phyloP scores from a whole-genome alignment of 2,329 filamentous ascomycete genomes.

The Fusarium lateritium region DNA sequence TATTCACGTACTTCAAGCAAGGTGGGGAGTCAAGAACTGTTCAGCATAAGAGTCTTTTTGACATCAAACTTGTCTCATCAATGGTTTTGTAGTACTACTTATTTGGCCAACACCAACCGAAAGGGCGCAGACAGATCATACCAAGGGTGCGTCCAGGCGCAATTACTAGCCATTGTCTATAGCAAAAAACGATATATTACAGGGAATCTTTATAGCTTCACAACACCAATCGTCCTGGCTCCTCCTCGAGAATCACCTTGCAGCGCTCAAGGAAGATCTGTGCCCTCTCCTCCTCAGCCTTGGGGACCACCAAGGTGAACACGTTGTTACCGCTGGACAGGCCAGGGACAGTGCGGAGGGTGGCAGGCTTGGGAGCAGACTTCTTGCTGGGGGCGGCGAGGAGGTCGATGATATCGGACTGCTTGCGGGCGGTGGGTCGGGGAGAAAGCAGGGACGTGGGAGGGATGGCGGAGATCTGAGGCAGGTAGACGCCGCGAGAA shows the following conservation, averaged over 20 bases:
- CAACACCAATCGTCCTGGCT: slow-evolving; percentile 81
- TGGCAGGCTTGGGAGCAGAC: slow-evolving; percentile 44
- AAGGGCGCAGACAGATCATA: slow-evolving; percentile 27
- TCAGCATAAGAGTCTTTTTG: not conserved
- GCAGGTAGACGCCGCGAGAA: slow-evolving; percentile 76
- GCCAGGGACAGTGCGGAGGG: slow-evolving; percentile 59
- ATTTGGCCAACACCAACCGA: slow-evolving; percentile 27
- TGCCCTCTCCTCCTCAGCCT: slow-evolving; percentile 85
- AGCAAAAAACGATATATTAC: slow-evolving; percentile 52
- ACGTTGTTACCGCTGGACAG: slow-evolving; percentile 76
- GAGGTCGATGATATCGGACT: slow-evolving; percentile 85
- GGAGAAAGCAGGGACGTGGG: slow-evolving; percentile 59
- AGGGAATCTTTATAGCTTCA: slow-evolving; percentile 56
- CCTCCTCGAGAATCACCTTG: slow-evolving; percentile 85
- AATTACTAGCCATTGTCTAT: slow-evolving; percentile 49
- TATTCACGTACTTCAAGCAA: not conserved
- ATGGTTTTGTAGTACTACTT: slow-evolving; percentile 24
- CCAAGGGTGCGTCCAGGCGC: slow-evolving; percentile 36
- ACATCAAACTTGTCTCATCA: slow-evolving; percentile 34
- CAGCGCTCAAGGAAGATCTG: slow-evolving; percentile 87
- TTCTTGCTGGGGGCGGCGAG: slow-evolving; percentile 65
- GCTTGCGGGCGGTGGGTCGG: slow-evolving; percentile 51
- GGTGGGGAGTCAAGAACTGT: not conserved
- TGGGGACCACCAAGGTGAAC: slow-evolving; percentile 85
- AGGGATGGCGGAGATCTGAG: slow-evolving; percentile 75